phyloP scores from a whole-genome alignment of 106 monocot genomes.

The Allium sativum region DNA sequence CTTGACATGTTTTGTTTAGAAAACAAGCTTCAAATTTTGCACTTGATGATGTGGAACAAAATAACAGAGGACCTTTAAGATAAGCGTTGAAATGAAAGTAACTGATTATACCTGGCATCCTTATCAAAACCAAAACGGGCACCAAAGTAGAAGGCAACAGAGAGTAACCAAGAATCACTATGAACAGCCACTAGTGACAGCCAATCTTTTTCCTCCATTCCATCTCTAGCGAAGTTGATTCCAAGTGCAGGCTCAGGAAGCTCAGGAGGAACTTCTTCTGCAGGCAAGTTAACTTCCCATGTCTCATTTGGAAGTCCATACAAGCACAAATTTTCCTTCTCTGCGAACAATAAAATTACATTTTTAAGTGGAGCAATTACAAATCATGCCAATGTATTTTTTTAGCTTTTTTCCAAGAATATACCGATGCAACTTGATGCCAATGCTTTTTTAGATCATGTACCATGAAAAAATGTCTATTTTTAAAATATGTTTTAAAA shows the following conservation, averaged over 20 bases:
- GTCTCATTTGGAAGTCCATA: conserved; percentile 80
- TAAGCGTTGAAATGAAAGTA: too few species aligned
- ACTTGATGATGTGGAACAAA: too few species aligned
- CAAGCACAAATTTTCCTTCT: conserved; percentile 80
- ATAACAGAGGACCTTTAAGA: too few species aligned
- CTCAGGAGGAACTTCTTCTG: conserved; percentile 90
- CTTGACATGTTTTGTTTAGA: too few species aligned
- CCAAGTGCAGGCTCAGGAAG: conserved; percentile 91
- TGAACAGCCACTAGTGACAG: conserved; percentile 83
- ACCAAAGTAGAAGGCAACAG: conserved; percentile 87
- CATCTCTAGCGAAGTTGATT: conserved; percentile 92
- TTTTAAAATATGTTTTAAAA: too few species aligned
- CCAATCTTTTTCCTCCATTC: conserved; percentile 89
- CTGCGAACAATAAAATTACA: conserved; percentile 23
- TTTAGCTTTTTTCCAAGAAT: too few species aligned
- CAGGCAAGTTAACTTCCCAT: conserved; percentile 84
- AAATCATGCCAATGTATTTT: too few species aligned
- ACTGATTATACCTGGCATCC: conserved; percentile 47
- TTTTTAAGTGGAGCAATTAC: too few species aligned
- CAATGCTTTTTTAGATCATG: too few species aligned
- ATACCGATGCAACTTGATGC: too few species aligned
- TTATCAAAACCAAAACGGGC: conserved; percentile 91
- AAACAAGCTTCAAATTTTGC: too few species aligned
- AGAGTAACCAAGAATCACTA: conserved; percentile 85
- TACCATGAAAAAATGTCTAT: too few species aligned